phyloP scores from a whole-genome alignment of 2,329 filamentous ascomycete genomes.

The Sclerotinia trifoliorum region DNA sequence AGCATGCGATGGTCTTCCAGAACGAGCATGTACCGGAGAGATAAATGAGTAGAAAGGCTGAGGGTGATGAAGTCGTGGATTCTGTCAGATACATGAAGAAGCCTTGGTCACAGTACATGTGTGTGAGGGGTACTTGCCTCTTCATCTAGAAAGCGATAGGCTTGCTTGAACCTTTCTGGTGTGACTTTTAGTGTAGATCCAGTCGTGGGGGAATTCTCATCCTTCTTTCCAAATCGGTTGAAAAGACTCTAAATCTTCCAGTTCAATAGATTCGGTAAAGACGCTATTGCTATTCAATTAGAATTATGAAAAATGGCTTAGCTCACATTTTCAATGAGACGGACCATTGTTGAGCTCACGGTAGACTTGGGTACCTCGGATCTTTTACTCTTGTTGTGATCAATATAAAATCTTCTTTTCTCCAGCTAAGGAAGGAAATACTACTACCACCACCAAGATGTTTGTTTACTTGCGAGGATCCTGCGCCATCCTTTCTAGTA shows the following conservation, averaged over 20 bases:
- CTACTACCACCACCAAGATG: not conserved
- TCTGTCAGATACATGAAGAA: not conserved
- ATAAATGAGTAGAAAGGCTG: not conserved
- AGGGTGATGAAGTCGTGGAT: not conserved
- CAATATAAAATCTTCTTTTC: conserved; percentile 3
- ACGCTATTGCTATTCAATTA: not conserved
- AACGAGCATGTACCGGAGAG: not conserved
- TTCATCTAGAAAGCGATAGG: not conserved
- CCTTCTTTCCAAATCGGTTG: not conserved
- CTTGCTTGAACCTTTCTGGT: not conserved
- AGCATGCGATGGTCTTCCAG: not conserved
- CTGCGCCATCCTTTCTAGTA: not conserved
- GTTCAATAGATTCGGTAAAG: not conserved
- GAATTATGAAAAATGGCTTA: not conserved
- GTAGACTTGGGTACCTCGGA: too few relatives aligned
- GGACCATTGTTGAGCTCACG: not conserved
- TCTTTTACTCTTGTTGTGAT: conserved; percentile 6
- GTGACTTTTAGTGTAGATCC: not conserved
- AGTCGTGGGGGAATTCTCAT: not conserved
- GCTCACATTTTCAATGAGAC: not conserved
- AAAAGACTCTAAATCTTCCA: not conserved
- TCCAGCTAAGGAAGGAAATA: not conserved
- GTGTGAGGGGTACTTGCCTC: not conserved
- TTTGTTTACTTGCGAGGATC: not conserved
- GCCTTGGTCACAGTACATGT: not conserved